These are phyloP conservation scores for Trichopus zeylanicus DNA, from an alignment of 116 monocot species.

Conservation along the genomic window DNA sequence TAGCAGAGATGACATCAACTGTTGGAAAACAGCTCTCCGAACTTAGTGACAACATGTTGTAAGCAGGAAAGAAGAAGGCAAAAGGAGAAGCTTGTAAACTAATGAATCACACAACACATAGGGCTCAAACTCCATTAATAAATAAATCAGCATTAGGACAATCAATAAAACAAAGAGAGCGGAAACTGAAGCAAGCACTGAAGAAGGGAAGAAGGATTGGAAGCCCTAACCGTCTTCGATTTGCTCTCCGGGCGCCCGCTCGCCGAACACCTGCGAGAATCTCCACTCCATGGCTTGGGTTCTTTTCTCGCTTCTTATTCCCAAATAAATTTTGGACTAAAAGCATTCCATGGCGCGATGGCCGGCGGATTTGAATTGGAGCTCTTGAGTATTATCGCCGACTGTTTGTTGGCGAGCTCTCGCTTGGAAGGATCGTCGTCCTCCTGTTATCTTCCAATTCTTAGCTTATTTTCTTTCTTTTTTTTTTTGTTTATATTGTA, in stretches of 20 bases:
- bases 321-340: too few relatives aligned
- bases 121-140: neutral
- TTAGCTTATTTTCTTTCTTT: too few relatives aligned
- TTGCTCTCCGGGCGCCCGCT: constrained; percentile 29
- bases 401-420: too few relatives aligned
- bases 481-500: too few relatives aligned
- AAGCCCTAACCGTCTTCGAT: constrained; percentile 28
- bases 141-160: too few relatives aligned
- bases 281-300: constrained; percentile 31
- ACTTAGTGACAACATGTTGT: neutral
- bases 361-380: too few relatives aligned
- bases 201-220: neutral
- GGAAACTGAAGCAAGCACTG: neutral
- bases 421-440: too few relatives aligned
- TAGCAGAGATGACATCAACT: constrained; percentile 62
- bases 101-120: neutral
- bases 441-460: too few relatives aligned
- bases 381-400: too few relatives aligned
- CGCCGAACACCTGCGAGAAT: constrained; percentile 66
- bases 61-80: too few relatives aligned
- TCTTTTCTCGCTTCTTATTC: neutral
- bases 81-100: neutral
- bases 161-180: neutral
- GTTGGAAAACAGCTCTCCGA: constrained; percentile 1
- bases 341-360: too few relatives aligned